Base-by-base conservation (phyloP, 2,329 filamentous ascomycete species). In the Periglandula ipomoeae region DNA sequence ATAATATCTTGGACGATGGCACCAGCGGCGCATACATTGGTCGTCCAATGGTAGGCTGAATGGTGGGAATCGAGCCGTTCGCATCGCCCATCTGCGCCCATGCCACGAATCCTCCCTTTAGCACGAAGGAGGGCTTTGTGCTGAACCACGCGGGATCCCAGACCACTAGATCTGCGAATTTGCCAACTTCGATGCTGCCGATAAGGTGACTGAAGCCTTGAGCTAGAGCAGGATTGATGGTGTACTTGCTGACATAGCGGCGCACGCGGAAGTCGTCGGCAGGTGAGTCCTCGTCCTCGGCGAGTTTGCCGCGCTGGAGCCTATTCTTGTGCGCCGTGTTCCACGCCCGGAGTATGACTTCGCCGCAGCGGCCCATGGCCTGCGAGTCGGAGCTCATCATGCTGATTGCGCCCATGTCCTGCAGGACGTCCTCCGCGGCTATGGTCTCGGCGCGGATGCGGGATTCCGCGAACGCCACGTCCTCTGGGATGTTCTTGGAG, bases 271-370 rank as follows among this genome's bases (percentile, higher is more conserved):
- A 89, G 65, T 97, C 97, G 62, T 97, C 91, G 0, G 86, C 88
- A 10, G 74, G 84, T 0, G 86, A 84, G 20, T 78, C 87, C 54
- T 84, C 75, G 59, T 97, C 91, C 70, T 95, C 87, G 6, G 78
- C 72, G 24, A 97, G 69, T 1, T 67, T 61, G 0, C 91, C 91
- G 8, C 90, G 79, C 69, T 96, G 89, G 17, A 83, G 63, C 68
- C 95, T 95, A 65, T 97, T 97, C 78, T 96, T 96, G 70, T 96
- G 89, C 0, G 91, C 91, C 2, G 91, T 97, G 68, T 96, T 90
- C 91, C 91, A 97, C 0, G 91, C 96, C 11, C 91, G 81, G 22
- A 94, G 74, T 52, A 97, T 81, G 47, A 97, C 91, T 70, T 97
- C 91, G 55, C 91, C 91, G 63, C 89, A 95, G 45, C 91, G 85